Conservation (phyloP, 2,329 filamentous ascomycete species). For the Camillea tinctor region DNA sequence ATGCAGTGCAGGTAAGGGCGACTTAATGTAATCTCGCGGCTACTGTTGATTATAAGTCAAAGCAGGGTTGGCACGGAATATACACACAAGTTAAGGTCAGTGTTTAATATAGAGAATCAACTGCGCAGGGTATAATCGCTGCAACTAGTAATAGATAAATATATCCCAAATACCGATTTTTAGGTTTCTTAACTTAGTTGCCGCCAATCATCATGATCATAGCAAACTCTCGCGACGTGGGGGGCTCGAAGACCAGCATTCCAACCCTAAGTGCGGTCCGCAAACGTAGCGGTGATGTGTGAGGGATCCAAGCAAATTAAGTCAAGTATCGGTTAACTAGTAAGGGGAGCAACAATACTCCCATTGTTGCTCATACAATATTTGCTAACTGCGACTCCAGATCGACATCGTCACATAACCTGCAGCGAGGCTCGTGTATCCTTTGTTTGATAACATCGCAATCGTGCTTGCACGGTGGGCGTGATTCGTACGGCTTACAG, state of each 20-base stretch:
- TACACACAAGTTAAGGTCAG: neutral
- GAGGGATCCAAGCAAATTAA: neutral
- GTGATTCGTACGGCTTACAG: constrained; percentile 15
- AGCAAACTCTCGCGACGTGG: no score
- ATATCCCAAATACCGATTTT: neutral
- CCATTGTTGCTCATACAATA: neutral
- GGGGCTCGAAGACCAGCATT: no score
- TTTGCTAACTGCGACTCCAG: constrained; percentile 3
- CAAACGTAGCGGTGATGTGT: no score
- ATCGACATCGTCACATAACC: constrained; percentile 3
- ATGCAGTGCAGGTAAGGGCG: neutral
- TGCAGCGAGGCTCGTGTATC: constrained; percentile 6
- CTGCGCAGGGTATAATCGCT: neutral
- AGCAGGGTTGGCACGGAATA: neutral
- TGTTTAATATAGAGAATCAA: neutral
- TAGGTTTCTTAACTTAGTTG: neutral
- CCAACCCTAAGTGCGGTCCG: no score
- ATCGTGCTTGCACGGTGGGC: constrained; percentile 7
- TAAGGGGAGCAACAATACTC: neutral
- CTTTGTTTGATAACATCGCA: constrained; percentile 7
- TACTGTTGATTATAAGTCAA: neutral
- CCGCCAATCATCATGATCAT: no score
- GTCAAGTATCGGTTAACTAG: neutral
- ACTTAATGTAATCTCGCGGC: neutral
- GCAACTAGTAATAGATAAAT: neutral